Percentiles rank a stretch among this genome's conserved stretches.
Evolutionary conservation across 257 asterid genomes (phyloP).

Genomic region (Ocimum tenuiflorum): DNA sequence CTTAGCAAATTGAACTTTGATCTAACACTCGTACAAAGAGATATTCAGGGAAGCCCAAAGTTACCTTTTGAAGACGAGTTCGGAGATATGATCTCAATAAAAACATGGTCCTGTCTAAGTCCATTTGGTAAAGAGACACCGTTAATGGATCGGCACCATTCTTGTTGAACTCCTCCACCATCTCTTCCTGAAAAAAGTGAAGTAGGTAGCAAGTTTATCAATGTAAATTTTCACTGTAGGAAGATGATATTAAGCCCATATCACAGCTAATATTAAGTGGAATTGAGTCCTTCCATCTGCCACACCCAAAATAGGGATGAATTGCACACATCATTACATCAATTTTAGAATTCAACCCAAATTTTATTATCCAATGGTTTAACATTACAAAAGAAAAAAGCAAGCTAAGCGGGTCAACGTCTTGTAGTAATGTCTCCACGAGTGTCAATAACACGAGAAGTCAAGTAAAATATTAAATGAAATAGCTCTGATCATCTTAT

Average conservation of each 20-base stretch:
- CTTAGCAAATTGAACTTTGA: background rate
- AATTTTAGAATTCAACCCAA: background rate
- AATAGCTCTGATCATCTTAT: no score
- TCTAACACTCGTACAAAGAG: background rate
- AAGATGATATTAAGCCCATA: background rate
- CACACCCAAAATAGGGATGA: background rate
- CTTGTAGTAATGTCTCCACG: no score
- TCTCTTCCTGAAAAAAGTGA: constrained; percentile 56
- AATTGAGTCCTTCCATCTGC: background rate
- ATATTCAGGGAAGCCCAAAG: background rate
- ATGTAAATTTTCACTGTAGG: background rate
- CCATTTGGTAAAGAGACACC: constrained; percentile 87
- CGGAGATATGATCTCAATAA: constrained; percentile 81
- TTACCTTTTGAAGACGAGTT: constrained; percentile 86
- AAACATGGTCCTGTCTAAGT: constrained; percentile 73
- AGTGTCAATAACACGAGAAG: no score
- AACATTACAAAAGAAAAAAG: background rate
- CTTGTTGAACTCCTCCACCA: constrained; percentile 44
- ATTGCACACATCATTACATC: background rate
- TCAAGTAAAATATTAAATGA: no score
- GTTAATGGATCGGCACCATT: constrained; percentile 72
- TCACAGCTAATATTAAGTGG: background rate
- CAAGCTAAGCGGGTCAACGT: no score
- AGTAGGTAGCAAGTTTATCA: background rate
- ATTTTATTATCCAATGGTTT: background rate